Percentiles rank a stretch among this genome's conserved stretches.
Evolutionary conservation across 2,329 filamentous ascomycete species (phyloP).

Genomic region (Tolypocladium guangdongense): DNA sequence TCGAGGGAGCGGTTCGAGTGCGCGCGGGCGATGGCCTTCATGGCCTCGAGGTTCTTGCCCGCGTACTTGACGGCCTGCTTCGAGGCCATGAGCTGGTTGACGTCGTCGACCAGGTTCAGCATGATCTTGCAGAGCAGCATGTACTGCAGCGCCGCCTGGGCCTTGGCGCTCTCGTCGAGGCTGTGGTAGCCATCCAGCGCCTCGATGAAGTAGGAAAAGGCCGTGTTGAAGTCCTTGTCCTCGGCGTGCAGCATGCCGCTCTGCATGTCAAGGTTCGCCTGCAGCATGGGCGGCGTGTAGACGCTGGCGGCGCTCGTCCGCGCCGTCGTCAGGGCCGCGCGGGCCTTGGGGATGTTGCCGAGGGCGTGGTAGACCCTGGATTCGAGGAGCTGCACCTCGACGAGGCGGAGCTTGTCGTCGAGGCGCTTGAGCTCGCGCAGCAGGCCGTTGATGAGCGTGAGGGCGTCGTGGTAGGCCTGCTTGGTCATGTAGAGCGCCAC

Average conservation of each 20-base stretch:
- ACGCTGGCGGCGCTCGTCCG: constrained; percentile 93
- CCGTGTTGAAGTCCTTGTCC: constrained; percentile 97
- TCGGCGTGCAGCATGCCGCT: constrained; percentile 98
- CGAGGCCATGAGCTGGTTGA: constrained; percentile 85
- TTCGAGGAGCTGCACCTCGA: constrained; percentile 95
- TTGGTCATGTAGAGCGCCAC: constrained; percentile 94
- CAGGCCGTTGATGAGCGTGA: constrained; percentile 92
- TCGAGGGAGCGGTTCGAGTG: constrained; percentile 93
- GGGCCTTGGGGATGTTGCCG: constrained; percentile 91
- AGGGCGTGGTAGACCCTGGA: constrained; percentile 95
- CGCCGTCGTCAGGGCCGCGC: constrained; percentile 86
- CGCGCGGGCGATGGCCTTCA: constrained; percentile 96
- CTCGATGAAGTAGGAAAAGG: constrained; percentile 98
- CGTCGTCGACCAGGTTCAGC: constrained; percentile 93
- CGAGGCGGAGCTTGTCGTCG: constrained; percentile 95
- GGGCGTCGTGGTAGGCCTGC: constrained; percentile 92
- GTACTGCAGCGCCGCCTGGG: constrained; percentile 97
- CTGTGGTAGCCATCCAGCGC: constrained; percentile 93
- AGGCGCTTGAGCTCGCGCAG: constrained; percentile 94
- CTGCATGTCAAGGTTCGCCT: constrained; percentile 98
- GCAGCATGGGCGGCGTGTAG: constrained; percentile 89
- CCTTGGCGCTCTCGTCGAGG: constrained; percentile 77
- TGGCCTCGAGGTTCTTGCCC: constrained; percentile 89
- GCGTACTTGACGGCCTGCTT: constrained; percentile 97
- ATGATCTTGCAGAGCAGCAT: constrained; percentile 99